A percentile compares a stretch with the other conserved stretches of the same genome.
These are phyloP conservation scores for Talaromyces sp. DNA, from an alignment of 2,329 filamentous ascomycete species.

Conservation along the genomic window DNA sequence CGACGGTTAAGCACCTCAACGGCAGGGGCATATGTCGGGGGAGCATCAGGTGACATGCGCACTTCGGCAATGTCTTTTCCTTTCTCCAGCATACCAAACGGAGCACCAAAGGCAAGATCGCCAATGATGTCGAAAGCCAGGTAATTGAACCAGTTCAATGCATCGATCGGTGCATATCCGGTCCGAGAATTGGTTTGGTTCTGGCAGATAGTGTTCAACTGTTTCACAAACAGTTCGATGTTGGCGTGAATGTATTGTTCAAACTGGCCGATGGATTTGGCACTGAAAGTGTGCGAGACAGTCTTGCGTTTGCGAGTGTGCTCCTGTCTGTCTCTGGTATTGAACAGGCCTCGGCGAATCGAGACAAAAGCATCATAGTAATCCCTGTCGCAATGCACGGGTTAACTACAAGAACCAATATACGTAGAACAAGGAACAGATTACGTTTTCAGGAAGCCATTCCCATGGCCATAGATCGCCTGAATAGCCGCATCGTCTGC, in stretches of 20 bases:
- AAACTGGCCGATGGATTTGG: slow-evolving; percentile 75
- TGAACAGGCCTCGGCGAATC: slow-evolving; percentile 81
- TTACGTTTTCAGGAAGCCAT: slow-evolving; percentile 67
- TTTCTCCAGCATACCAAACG: slow-evolving; percentile 76
- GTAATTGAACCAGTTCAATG: slow-evolving; percentile 75
- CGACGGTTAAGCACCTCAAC: slow-evolving; percentile 85
- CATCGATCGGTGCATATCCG: slow-evolving; percentile 62
- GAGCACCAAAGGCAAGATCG: slow-evolving; percentile 64
- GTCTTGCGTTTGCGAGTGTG: slow-evolving; percentile 88
- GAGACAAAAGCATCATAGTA: slow-evolving; percentile 92
- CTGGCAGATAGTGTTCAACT: slow-evolving; percentile 64
- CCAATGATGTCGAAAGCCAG: slow-evolving; percentile 57
- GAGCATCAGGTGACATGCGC: slow-evolving; percentile 53
- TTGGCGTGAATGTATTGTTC: slow-evolving; percentile 85
- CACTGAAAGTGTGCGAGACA: slow-evolving; percentile 78
- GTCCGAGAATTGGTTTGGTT: slow-evolving; percentile 41
- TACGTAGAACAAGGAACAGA: slow-evolving; percentile 19
- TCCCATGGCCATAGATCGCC: slow-evolving; percentile 72
- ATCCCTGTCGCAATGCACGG: slow-evolving; percentile 46
- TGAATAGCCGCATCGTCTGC: slow-evolving; percentile 74
- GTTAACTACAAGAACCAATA: not conserved
- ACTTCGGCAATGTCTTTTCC: slow-evolving; percentile 75
- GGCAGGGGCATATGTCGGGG: slow-evolving; percentile 66
- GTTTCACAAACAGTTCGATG: slow-evolving; percentile 64
- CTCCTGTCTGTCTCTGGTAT: slow-evolving; percentile 74